Percentiles rank a stretch among this genome's conserved stretches.
These are phyloP conservation scores for Tetracentron sinense DNA, from an alignment of 164 flowering plant species.

Conservation along the genomic window DNA sequence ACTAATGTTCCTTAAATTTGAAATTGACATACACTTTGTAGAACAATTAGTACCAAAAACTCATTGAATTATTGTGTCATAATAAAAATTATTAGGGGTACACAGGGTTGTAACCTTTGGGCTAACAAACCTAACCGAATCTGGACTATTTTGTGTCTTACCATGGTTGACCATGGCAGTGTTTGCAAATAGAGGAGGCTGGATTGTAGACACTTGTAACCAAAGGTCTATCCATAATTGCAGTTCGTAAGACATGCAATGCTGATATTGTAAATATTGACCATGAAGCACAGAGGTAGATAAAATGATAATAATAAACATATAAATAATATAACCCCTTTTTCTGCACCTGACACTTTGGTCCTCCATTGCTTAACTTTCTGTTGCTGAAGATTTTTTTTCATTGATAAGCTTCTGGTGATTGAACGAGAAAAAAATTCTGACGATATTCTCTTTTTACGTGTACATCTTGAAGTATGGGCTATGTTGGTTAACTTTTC, in stretches of 20 bases:
- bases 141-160: constrained; percentile 86
- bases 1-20: too few species aligned
- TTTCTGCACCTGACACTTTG: not conserved
- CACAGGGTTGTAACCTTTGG: too few species aligned
- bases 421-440: too few species aligned
- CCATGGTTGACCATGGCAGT: constrained; percentile 99
- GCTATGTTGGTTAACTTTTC: too few species aligned
- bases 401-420: not conserved
- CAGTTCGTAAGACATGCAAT: constrained; percentile 81
- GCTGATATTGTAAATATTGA: not conserved
- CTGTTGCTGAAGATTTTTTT: constrained; percentile 1
- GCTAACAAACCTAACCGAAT: constrained; percentile 99
- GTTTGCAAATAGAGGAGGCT: constrained; percentile 96
- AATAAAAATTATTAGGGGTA: too few species aligned
- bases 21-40: too few species aligned
- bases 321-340: too few species aligned
- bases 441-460: too few species aligned
- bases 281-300: not conserved
- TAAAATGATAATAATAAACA: not conserved
- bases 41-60: too few species aligned
- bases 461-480: too few species aligned
- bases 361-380: constrained; percentile 9
- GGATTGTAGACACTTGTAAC: constrained; percentile 96
- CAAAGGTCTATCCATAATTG: constrained; percentile 84
- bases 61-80: too few species aligned